Evolutionary conservation across 2,329 filamentous ascomycete genomes (phyloP).

Genomic region (Xylariales sp.): DNA sequence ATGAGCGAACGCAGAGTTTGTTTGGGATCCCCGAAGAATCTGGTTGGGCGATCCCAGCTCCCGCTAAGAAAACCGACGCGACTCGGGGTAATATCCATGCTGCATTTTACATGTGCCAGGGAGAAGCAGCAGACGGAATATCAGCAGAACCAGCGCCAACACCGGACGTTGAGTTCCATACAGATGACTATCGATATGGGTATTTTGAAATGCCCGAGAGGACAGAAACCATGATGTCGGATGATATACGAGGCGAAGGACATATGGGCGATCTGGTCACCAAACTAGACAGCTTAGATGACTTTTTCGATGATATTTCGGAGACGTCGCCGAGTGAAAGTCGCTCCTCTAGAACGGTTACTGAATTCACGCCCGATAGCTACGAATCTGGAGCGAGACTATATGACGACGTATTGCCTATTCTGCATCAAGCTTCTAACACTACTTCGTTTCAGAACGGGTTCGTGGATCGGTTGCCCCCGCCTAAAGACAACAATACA

Average conservation of each 20-base stretch:
- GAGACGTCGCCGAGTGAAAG: conserved; percentile 71
- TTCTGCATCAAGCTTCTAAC: conserved; percentile 85
- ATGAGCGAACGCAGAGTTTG: conserved; percentile 90
- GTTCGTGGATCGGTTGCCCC: conserved; percentile 78
- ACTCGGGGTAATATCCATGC: conserved; percentile 94
- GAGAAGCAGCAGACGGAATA: conserved; percentile 67
- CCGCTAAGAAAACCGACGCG: conserved; percentile 86
- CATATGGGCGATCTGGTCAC: conserved; percentile 86
- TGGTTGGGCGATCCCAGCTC: conserved; percentile 95
- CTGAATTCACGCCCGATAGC: conserved; percentile 72
- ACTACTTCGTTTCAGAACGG: conserved; percentile 88
- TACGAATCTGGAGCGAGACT: conserved; percentile 82
- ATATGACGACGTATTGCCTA: conserved; percentile 92
- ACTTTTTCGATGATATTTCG: conserved; percentile 80
- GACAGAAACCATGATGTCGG: conserved; percentile 92
- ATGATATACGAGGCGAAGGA: conserved; percentile 77
- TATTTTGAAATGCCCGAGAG: conserved; percentile 80
- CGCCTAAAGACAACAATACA: conserved; percentile 68
- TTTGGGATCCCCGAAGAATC: conserved; percentile 97
- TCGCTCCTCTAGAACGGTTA: conserved; percentile 71
- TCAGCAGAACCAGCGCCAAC: conserved; percentile 73
- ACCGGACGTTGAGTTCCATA: conserved; percentile 91
- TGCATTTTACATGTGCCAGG: conserved; percentile 93
- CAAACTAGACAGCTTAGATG: conserved; percentile 81
- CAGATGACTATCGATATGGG: conserved; percentile 86